Percentiles rank a stretch among this genome's conserved stretches.
Conservation (phyloP, 2,329 filamentous ascomycete genomes). For the Phoma herbarum region DNA sequence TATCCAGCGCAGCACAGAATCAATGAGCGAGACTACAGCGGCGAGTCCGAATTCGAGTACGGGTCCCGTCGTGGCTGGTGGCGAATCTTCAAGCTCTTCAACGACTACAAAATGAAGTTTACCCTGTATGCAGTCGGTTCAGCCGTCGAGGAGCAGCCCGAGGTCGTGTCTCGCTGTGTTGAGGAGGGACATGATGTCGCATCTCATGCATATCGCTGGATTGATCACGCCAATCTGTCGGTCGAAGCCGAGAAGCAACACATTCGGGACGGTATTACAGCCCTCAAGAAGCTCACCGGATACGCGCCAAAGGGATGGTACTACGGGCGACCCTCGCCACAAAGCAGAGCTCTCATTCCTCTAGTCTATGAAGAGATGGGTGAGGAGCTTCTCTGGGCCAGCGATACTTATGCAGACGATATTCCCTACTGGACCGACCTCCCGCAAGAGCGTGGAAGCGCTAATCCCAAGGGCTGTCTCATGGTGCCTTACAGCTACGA, state of each 20-base stretch:
- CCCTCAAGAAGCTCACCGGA: constrained; percentile 11
- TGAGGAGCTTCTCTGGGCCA: constrained; percentile 59
- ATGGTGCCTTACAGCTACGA: constrained; percentile 66
- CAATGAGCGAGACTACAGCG: constrained; percentile 58
- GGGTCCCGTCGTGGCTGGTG: constrained; percentile 60
- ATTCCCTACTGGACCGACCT: constrained; percentile 66
- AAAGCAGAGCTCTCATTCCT: constrained; percentile 36
- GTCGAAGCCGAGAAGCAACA: constrained; percentile 60
- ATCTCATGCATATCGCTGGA: constrained; percentile 61
- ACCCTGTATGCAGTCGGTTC: constrained; percentile 62
- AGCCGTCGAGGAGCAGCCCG: constrained; percentile 59
- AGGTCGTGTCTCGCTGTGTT: constrained; percentile 58
- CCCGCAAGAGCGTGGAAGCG: constrained; percentile 56
- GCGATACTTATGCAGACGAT: constrained; percentile 64
- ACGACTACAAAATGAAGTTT: constrained; percentile 59
- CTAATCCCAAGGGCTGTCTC: constrained; percentile 58
- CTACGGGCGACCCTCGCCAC: constrained; percentile 58
- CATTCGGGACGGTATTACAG: constrained; percentile 38
- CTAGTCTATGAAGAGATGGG: constrained; percentile 57
- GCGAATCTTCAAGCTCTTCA: constrained; percentile 61
- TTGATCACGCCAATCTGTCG: constrained; percentile 59
- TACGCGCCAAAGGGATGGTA: constrained; percentile 58
- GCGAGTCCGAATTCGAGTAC: constrained; percentile 63
- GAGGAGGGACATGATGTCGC: constrained; percentile 62
- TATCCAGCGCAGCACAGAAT: constrained; percentile 47